A percentile compares a stretch with the other conserved stretches of the same genome.
phyloP scores from a whole-genome alignment of 192 early-diverging fungal species.

The Irineochytrium annulatum region DNA sequence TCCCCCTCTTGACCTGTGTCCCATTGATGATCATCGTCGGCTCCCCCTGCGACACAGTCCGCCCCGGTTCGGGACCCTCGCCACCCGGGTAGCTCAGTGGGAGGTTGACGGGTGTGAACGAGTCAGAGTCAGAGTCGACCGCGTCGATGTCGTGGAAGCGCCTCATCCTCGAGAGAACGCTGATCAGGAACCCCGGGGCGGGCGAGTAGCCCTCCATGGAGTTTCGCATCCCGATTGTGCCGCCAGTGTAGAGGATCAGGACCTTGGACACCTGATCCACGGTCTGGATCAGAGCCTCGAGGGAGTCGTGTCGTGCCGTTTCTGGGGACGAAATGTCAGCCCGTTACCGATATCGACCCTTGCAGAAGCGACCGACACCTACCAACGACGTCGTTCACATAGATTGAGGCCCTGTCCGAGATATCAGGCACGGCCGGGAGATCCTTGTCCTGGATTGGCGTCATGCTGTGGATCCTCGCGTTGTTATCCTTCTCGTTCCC shows the following conservation, averaged over 20 bases:
- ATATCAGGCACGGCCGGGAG: too few relatives aligned
- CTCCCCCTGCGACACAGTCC: not conserved
- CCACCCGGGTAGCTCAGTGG: constrained; percentile 26
- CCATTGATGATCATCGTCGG: constrained; percentile 38
- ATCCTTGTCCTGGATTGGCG: too few relatives aligned
- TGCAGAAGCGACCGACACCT: too few relatives aligned
- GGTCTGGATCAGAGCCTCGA: not conserved
- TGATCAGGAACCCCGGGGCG: constrained; percentile 70
- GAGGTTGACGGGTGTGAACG: constrained; percentile 38
- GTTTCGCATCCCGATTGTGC: constrained; percentile 88
- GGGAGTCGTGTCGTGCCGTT: too few relatives aligned
- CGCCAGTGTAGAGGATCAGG: constrained; percentile 92
- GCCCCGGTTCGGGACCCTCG: not conserved
- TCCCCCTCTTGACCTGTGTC: constrained; percentile 27
- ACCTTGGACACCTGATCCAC: constrained; percentile 45
- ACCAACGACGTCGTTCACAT: too few relatives aligned
- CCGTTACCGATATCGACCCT: too few relatives aligned
- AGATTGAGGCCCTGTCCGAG: too few relatives aligned
- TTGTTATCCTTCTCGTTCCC: too few relatives aligned
- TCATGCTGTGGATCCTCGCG: too few relatives aligned
- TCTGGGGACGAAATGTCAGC: too few relatives aligned
- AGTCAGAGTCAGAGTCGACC: constrained; percentile 1
- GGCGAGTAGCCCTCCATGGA: constrained; percentile 51
- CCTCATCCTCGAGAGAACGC: constrained; percentile 66
- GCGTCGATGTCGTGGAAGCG: constrained; percentile 72